phyloP scores from a whole-genome alignment of 495 filamentous ascomycete genomes.

The Talaromyces ruber region DNA sequence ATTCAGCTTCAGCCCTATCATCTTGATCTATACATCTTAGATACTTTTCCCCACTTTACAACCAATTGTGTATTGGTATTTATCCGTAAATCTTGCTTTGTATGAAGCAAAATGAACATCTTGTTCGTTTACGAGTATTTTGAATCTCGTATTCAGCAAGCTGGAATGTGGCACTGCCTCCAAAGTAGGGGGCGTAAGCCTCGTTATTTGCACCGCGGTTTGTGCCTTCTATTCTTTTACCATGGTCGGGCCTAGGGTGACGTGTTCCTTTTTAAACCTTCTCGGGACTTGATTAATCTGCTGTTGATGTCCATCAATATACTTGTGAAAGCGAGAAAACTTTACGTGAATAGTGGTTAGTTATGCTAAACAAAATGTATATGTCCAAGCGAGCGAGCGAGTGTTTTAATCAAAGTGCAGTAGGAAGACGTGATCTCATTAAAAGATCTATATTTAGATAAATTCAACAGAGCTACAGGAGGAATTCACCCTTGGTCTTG shows the following conservation, averaged over 20 bases:
- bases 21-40: background rate
- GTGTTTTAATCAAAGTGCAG: background rate
- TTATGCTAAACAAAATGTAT: background rate
- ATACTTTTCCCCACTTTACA: background rate
- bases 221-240: background rate
- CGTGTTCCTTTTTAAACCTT: no score
- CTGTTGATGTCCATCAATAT: background rate
- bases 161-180: background rate
- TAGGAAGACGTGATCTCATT: background rate
- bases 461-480: background rate
- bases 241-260: no score
- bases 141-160: background rate
- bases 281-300: background rate
- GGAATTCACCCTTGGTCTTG: background rate
- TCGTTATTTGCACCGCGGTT: background rate
- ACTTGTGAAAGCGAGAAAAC: background rate
- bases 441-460: background rate
- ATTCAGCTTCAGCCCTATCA: background rate
- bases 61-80: background rate
- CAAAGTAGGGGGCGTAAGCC: background rate
- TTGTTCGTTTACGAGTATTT: background rate
- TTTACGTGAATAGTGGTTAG: background rate
- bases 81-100: background rate
- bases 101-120: background rate
- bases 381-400: background rate